Conservation (phyloP, 352 stramenopile species). For the Phytopythium delawarense region DNA sequence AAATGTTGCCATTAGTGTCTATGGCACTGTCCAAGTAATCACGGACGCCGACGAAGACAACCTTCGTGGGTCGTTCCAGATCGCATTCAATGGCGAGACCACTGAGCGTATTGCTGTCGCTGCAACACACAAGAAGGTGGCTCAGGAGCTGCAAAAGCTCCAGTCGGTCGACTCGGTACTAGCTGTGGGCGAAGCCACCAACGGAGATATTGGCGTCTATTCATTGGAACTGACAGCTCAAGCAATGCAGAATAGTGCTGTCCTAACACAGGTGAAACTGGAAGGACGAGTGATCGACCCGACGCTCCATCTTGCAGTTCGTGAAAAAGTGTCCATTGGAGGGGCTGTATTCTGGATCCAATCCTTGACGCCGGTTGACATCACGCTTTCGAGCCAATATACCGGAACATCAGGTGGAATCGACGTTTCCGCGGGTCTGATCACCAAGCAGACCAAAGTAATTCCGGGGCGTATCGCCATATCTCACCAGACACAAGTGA, state of each 20-base stretch:
- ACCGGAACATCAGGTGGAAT: conserved; percentile 10
- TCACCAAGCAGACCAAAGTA: conserved; percentile 46
- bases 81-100: conserved; percentile 44
- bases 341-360: conserved; percentile 31
- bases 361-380: conserved; percentile 33
- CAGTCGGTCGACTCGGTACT: conserved; percentile 53
- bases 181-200: conserved; percentile 33
- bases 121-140: conserved; percentile 69
- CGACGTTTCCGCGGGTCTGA: conserved; percentile 34
- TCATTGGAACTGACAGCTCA: conserved; percentile 44
- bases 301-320: conserved; percentile 54
- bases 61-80: conserved; percentile 54
- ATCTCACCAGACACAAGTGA: conserved; percentile 33
- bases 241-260: conserved; percentile 18
- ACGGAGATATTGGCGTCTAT: conserved; percentile 57
- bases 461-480: conserved; percentile 51
- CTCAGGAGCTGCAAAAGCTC: conserved; percentile 68
- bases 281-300: conserved; percentile 45
- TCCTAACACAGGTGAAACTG: conserved; percentile 42
- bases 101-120: conserved; percentile 54
- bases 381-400: conserved; percentile 35
- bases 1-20: conserved; percentile 62
- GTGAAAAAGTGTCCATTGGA: conserved; percentile 45
- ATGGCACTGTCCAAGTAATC: conserved; percentile 58
- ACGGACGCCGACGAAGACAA: conserved; percentile 51